Conservation (phyloP, 2,329 filamentous ascomycete species). For the Cylindrodendrum hubeiense region DNA sequence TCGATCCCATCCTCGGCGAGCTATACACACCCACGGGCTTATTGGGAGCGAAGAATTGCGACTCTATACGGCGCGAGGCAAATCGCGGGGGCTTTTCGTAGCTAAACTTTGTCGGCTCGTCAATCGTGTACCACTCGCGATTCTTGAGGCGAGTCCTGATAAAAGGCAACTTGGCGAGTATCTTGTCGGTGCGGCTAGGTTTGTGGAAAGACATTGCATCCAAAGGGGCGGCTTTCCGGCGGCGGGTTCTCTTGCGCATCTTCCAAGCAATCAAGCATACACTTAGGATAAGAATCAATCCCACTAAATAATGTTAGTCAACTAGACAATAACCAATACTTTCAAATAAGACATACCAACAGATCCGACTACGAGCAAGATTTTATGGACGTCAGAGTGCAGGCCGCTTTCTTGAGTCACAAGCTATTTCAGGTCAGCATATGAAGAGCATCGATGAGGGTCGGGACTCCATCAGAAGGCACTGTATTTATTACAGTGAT, state of each 20-base stretch:
- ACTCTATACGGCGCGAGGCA: constrained; percentile 35
- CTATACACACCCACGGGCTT: constrained; percentile 37
- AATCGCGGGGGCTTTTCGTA: constrained; percentile 34
- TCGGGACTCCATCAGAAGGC: background rate
- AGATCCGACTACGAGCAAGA: constrained; percentile 39
- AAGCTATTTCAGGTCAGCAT: constrained; percentile 28
- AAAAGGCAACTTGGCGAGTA: constrained; percentile 52
- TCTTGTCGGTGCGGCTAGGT: constrained; percentile 37
- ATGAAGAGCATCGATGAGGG: background rate
- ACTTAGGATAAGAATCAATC: constrained; percentile 36
- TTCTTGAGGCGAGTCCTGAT: constrained; percentile 49
- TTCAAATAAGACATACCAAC: constrained; percentile 33
- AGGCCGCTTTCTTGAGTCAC: constrained; percentile 17
- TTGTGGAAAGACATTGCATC: constrained; percentile 38
- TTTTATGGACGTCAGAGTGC: constrained; percentile 41
- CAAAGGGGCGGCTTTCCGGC: constrained; percentile 19
- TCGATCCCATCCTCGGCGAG: constrained; percentile 23
- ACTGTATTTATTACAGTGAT: background rate
- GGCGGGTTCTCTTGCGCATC: constrained; percentile 22
- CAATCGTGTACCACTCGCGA: constrained; percentile 50
- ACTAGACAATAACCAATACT: background rate
- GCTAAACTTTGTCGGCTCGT: constrained; percentile 38
- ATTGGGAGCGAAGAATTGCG: constrained; percentile 39
- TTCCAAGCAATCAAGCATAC: constrained; percentile 42
- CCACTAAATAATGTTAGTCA: constrained; percentile 30